Evolutionary conservation across 192 early-diverging fungal species (phyloP).

Genomic region (Coemansia guatemalensis): DNA sequence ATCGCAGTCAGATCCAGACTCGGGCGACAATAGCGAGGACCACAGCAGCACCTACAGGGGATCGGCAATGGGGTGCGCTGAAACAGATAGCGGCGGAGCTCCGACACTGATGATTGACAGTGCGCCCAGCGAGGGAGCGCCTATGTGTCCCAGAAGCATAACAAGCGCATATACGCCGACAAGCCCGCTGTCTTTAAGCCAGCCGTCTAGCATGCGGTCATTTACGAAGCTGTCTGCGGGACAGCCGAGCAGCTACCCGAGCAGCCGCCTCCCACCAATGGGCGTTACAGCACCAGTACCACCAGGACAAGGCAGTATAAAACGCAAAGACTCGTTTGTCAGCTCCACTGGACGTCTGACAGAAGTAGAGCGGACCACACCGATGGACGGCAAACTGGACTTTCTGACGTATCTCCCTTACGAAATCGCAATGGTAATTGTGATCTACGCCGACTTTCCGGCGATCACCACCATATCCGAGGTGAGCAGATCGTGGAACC

Average conservation of each 20-base stretch:
- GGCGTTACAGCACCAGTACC: neutral
- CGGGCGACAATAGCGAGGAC: constrained; percentile 1
- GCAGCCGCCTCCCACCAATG: constrained; percentile 2
- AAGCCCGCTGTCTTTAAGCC: constrained; percentile 30
- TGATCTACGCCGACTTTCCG: constrained; percentile 62
- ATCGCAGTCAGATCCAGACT: constrained; percentile 9
- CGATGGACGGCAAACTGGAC: constrained; percentile 45
- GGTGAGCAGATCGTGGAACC: constrained; percentile 69
- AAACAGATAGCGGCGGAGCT: neutral
- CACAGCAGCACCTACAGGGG: neutral
- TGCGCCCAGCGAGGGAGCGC: neutral
- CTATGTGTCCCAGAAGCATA: constrained; percentile 21
- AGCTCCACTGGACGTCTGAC: constrained; percentile 16
- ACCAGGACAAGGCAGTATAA: constrained; percentile 17
- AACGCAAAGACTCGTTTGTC: constrained; percentile 52
- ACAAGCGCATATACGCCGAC: constrained; percentile 36
- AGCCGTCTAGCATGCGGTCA: constrained; percentile 26
- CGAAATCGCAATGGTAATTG: constrained; percentile 71
- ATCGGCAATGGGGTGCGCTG: constrained; percentile 2
- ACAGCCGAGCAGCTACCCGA: constrained; percentile 1
- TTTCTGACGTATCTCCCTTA: constrained; percentile 66
- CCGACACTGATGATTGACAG: constrained; percentile 2
- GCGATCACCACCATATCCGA: constrained; percentile 60
- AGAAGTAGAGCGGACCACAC: neutral
- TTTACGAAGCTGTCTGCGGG: constrained; percentile 16